phyloP scores from a whole-genome alignment of 495 filamentous ascomycete species.

The Evernia prunastri region DNA sequence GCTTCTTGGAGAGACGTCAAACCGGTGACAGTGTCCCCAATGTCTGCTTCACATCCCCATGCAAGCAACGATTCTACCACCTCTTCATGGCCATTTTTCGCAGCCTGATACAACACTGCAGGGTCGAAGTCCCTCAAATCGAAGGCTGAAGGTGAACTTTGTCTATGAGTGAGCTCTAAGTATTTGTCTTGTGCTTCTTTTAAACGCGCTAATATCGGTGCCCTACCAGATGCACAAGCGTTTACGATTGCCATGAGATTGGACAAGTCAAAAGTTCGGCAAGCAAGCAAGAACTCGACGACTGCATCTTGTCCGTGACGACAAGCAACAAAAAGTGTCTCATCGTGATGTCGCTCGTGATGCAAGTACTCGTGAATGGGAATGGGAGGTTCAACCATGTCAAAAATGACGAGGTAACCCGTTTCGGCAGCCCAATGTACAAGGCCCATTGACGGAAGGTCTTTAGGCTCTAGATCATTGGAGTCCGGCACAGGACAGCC shows the following conservation, averaged over 20 bases:
- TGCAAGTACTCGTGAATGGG: constrained; percentile 1
- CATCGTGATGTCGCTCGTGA: constrained; percentile 14
- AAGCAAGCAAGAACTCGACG: neutral
- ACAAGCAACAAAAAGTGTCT: constrained; percentile 13
- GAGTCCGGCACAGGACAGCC: neutral
- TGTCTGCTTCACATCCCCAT: neutral
- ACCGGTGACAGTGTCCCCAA: neutral
- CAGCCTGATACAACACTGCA: neutral
- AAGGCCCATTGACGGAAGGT: constrained; percentile 4
- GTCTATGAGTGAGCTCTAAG: neutral
- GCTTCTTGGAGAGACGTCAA: neutral
- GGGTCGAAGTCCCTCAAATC: neutral
- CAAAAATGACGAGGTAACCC: constrained; percentile 8
- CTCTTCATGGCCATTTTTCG: neutral
- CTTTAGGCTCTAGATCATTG: neutral
- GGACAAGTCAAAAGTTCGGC: neutral
- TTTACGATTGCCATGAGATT: neutral
- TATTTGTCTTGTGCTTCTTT: neutral
- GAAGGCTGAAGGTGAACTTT: no score
- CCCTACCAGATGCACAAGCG: neutral
- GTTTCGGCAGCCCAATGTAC: constrained; percentile 16
- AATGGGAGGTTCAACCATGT: neutral
- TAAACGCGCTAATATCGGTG: neutral
- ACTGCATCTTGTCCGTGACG: constrained; percentile 11
- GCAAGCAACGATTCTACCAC: constrained; percentile 1